Evolutionary conservation across 139 green algal species (phyloP), one percentile per base, ranked within the genome.

Genomic region (Micromonas pusilla): DNA sequence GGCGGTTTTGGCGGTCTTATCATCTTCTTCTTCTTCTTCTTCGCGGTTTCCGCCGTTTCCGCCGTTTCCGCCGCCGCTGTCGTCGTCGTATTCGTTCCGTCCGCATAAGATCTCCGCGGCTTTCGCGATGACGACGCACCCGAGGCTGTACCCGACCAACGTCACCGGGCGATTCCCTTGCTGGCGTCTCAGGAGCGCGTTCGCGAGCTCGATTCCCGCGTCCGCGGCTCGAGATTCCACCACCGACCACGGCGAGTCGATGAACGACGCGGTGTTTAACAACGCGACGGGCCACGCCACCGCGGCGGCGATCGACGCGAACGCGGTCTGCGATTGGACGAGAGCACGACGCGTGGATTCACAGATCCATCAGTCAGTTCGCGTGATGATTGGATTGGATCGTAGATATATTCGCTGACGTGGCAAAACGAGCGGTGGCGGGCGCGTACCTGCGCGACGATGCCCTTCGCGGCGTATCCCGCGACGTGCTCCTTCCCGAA

Each of bases 231-330:
- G 31, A 2, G 31, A 19, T 52, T 57, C 52, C 13, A 26, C 30
- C 26, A 73, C 16, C 16, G 66, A 26, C 66, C 66, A 73, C 25
- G 66, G 66, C 2, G 34, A 31, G 37, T 73, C 66, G 66, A 73
- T 52, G 33, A 57, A 73, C 30, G 13, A 30, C 32, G 66, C 16
- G 19, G 30, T 25, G 31, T n/a, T 52, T 23, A 73, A 23, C 16
- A 73, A 31, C 2, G n/a, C 26, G 1, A 25, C 66, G 6, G 66
- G 66, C 66, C 66, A 73, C 66, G 66, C 20, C 3, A 73, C 66
- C 66, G 66, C 31, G 16, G 66, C 66, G 21, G 66, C 66, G 31
- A 73, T 39, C 16, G 16, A 19, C 6, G 66, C 66, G 33, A 73
- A 26, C 26, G 33, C 31, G 66, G 66, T 73, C 1, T 73, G 33